Evolutionary conservation across 202 grass and related monocot genomes (phyloP).

Genomic region (Zizania palustris): DNA sequence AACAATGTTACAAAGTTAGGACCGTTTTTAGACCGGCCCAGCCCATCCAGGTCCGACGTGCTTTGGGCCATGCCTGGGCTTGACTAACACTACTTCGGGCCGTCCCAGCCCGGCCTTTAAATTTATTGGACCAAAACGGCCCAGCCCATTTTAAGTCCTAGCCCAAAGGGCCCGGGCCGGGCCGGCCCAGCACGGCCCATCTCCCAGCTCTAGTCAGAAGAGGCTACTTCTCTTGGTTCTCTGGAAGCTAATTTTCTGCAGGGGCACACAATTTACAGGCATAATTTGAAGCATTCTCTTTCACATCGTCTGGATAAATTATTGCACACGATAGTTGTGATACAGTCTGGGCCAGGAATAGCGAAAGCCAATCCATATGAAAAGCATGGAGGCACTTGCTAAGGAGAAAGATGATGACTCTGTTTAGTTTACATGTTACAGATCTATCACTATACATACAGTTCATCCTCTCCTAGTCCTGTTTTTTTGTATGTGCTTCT

Average conservation of each 20-base stretch:
- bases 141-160: too few relatives aligned
- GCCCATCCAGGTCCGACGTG: too few relatives aligned
- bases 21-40: too few relatives aligned
- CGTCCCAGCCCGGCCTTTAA: too few relatives aligned
- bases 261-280: background rate
- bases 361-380: conserved; percentile 44
- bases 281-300: background rate
- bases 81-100: too few relatives aligned
- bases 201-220: too few relatives aligned
- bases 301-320: conserved; percentile 11
- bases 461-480: conserved; percentile 32
- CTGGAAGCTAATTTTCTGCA: background rate
- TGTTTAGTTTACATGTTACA: conserved; percentile 38
- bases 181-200: too few relatives aligned
- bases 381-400: conserved; percentile 51
- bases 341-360: conserved; percentile 31
- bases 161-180: too few relatives aligned
- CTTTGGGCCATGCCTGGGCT: too few relatives aligned
- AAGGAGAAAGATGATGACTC: conserved; percentile 32
- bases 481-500: conserved; percentile 4
- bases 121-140: too few relatives aligned
- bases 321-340: conserved; percentile 12
- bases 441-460: conserved; percentile 35
- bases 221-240: background rate
- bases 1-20: too few relatives aligned